Evolutionary conservation across 257 asterid genomes (phyloP).

Genomic region (Capsicum chinense): DNA sequence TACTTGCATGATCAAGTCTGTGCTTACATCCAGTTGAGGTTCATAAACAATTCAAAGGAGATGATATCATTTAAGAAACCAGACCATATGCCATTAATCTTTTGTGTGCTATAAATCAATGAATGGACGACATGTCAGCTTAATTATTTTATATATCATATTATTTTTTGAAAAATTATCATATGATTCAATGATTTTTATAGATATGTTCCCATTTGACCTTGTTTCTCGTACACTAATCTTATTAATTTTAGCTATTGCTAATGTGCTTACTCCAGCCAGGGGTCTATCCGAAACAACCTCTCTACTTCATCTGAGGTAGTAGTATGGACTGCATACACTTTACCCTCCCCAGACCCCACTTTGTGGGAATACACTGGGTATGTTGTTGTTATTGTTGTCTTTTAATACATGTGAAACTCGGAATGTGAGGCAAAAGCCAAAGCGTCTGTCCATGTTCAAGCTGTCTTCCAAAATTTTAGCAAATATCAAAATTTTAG

Average conservation of each 20-base stretch:
- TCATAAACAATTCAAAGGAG: slow-evolving; percentile 22
- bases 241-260: neutral
- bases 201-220: neutral
- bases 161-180: neutral
- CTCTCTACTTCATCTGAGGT: too few species aligned
- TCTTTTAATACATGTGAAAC: slow-evolving; percentile 12
- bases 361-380: too few species aligned
- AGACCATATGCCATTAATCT: neutral
- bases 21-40: slow-evolving; percentile 21
- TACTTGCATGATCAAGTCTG: neutral
- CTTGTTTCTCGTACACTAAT: slow-evolving; percentile 13
- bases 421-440: neutral
- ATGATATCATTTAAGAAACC: neutral
- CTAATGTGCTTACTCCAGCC: neutral
- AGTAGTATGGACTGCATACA: too few species aligned
- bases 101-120: neutral
- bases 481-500: neutral
- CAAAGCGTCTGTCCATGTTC: neutral
- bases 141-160: neutral
- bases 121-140: neutral
- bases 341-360: too few species aligned
- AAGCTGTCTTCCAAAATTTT: neutral
- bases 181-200: slow-evolving; percentile 7
- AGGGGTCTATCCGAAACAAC: too few species aligned
- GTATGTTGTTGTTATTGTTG: too few species aligned